Evolutionary conservation across 768 basidiomycete genomes (phyloP).

Genomic region (Macrolepiota albuminosa): DNA sequence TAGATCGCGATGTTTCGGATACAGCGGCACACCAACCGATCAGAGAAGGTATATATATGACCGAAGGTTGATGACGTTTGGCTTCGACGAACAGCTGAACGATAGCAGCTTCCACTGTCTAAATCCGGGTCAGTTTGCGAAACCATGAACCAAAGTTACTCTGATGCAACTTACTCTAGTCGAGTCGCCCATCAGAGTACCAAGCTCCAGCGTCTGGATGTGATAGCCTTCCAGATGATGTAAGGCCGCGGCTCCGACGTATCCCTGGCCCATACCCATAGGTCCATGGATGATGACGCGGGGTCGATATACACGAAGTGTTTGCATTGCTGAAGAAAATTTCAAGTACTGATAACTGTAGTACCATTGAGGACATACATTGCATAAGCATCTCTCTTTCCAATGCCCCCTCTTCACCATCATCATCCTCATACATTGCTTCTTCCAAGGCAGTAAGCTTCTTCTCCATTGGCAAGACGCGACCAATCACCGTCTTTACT

Average conservation of each 20-base stretch:
- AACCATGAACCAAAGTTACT: background rate
- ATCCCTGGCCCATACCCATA: constrained; percentile 86
- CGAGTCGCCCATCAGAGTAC: constrained; percentile 83
- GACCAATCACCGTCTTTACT: constrained; percentile 67
- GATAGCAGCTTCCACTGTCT: constrained; percentile 90
- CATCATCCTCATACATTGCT: constrained; percentile 85
- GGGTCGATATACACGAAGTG: constrained; percentile 84
- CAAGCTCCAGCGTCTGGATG: constrained; percentile 90
- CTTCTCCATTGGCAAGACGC: constrained; percentile 78
- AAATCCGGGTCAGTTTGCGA: constrained; percentile 1
- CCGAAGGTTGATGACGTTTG: constrained; percentile 93
- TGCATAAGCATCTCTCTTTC: constrained; percentile 87
- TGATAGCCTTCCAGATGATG: constrained; percentile 97
- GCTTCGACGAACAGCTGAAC: constrained; percentile 96
- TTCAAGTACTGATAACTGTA: constrained; percentile 5
- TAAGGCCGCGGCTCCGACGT: constrained; percentile 84
- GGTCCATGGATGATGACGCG: constrained; percentile 79
- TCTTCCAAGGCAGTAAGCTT: constrained; percentile 85
- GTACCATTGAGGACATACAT: constrained; percentile 39
- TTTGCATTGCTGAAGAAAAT: constrained; percentile 72
- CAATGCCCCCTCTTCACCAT: constrained; percentile 74
- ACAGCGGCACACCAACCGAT: constrained; percentile 82
- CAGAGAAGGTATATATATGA: constrained; percentile 92
- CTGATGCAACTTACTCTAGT: constrained; percentile 58
- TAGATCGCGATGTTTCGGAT: constrained; percentile 77